Evolutionary conservation across 768 basidiomycete genomes (phyloP).

Genomic region (Lentinula detonsa): DNA sequence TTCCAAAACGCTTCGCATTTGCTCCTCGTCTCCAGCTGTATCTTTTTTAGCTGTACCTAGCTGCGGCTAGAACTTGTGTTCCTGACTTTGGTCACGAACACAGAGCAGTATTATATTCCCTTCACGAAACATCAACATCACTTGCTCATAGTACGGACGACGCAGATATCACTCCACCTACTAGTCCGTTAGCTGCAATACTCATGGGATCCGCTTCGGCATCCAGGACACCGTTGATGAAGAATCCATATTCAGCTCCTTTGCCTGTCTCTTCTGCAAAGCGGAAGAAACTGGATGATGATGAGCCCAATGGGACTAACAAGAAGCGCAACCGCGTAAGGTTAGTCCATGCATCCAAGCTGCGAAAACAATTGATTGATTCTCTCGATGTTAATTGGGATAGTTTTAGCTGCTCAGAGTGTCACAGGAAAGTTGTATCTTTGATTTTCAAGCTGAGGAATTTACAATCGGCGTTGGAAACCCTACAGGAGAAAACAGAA

Average conservation of each 20-base stretch:
- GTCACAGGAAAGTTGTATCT: conserved; percentile 38
- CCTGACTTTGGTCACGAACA: too few species aligned
- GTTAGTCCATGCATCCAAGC: conserved; percentile 26
- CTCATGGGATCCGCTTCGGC: background rate
- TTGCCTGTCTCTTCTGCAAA: conserved; percentile 35
- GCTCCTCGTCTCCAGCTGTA: too few species aligned
- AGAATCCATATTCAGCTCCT: background rate
- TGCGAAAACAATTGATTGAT: background rate
- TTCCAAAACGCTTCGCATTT: too few species aligned
- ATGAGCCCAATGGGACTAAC: conserved; percentile 33
- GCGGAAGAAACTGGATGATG: conserved; percentile 62
- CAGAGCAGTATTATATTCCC: too few species aligned
- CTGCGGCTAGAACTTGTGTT: too few species aligned
- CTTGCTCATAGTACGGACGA: background rate
- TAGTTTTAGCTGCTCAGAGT: conserved; percentile 56
- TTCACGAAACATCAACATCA: background rate
- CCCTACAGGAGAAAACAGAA: conserved; percentile 67
- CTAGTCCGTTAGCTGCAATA: background rate
- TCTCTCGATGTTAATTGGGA: background rate
- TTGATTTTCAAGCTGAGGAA: background rate
- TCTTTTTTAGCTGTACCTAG: too few species aligned
- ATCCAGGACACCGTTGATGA: background rate
- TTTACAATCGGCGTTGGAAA: background rate
- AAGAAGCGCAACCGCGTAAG: conserved; percentile 81
- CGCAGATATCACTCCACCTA: background rate